Base-by-base conservation (phyloP, 2,329 filamentous ascomycete genomes). In the Fusarium napiforme region DNA sequence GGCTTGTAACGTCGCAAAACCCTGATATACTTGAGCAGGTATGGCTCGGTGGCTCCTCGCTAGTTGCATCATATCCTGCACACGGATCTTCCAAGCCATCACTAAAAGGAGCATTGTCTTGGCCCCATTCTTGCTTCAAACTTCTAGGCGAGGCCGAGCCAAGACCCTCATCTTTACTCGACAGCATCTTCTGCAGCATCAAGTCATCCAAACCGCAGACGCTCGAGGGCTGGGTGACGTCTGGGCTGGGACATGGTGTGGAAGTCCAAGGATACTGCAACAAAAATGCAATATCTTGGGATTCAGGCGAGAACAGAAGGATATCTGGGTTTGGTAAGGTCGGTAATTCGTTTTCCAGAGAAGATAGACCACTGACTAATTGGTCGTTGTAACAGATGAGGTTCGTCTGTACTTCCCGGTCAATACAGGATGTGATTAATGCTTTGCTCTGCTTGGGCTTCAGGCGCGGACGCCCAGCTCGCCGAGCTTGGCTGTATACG, bases 111-210 rank as follows among this genome's bases (percentile, higher is more conserved):
- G 14, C 18, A 3, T 7, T 37, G 1, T 7, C 49, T 28, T 26
- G 49, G 6, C 7, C 3, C 18, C 23, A 7, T 1, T 28, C 49
- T 16, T 37, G 32, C 4, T 37, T 11, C 6, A 26, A 2, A 16
- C 8, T 4, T 1, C 12, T 2, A 5, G 32, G 32, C 3, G 49
- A 53, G 2, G n/a, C 1, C 12, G 2, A 28, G 7, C 0, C 2
- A 16, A 37, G 8, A 0, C 12, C 34, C 5, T 37, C 23, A 3
- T 3, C 0, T 7, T 11, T 53, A 12, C 1, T 11, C 7, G 26
- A 37, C 9, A 53, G 7, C 6, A 53, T 12, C 12, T 37, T 14
- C 14, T 53, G 18, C 14, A 16, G 32, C 3, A 53, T 37, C 3
- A 28, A 53, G 32, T 37, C n/a, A 53, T 53, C n/a, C 1, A 9